Evolutionary conservation across 805 yeast species (phyloP).

Genomic region (Phaffomyces antillensis): DNA sequence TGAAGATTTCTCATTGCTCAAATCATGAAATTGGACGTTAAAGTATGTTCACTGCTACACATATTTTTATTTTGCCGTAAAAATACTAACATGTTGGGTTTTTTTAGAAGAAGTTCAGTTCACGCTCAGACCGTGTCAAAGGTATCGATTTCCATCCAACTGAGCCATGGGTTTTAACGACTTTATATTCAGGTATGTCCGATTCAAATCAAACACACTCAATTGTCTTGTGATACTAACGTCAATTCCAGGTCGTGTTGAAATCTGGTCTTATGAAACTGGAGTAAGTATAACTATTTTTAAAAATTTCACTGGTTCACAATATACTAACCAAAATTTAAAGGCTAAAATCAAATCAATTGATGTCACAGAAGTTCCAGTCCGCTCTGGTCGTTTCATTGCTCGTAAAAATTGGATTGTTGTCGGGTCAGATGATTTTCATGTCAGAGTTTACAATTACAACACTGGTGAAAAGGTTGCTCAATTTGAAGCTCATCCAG

Average conservation of each 20-base stretch:
- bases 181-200: constrained; percentile 75
- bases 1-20: not conserved
- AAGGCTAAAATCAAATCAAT: constrained; percentile 72
- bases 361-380: constrained; percentile 94
- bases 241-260: constrained; percentile 39
- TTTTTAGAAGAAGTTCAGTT: constrained; percentile 66
- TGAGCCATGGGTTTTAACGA: constrained; percentile 93
- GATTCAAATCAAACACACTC: not conserved
- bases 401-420: constrained; percentile 97
- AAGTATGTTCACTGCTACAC: constrained; percentile 11
- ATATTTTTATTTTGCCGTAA: not conserved
- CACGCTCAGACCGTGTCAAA: constrained; percentile 94
- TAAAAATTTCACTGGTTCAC: not conserved
- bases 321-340: constrained; percentile 1
- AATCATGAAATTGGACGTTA: constrained; percentile 22
- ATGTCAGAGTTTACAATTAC: constrained; percentile 86
- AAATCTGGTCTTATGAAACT: constrained; percentile 93
- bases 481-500: constrained; percentile 98
- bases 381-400: constrained; percentile 90
- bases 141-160: constrained; percentile 97
- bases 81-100: not conserved
- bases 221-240: no score
- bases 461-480: constrained; percentile 91
- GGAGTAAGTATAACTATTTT: constrained; percentile 24
- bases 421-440: constrained; percentile 94